Conservation (phyloP, 176 grass and related monocot genomes). For the Zea luxurians region DNA sequence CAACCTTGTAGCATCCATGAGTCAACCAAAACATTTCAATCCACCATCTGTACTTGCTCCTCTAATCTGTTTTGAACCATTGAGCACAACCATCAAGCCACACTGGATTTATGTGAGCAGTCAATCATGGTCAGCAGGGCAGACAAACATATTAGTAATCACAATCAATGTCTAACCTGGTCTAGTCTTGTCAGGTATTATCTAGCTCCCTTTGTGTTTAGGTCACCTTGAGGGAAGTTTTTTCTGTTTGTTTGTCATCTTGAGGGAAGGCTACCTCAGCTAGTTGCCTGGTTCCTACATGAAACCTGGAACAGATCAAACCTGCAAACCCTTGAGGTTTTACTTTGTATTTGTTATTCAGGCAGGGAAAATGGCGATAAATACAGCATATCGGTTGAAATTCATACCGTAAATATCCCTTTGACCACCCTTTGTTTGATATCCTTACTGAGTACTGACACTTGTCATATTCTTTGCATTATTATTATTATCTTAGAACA, state of each 20-base stretch:
- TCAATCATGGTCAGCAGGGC: neutral
- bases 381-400: constrained; percentile 1
- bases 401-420: neutral
- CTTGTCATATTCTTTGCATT: neutral
- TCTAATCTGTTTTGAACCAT: neutral
- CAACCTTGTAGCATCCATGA: neutral
- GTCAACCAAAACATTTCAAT: constrained; percentile 3
- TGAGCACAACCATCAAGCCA: neutral
- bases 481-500: neutral
- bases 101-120: neutral
- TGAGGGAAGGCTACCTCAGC: neutral
- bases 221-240: neutral
- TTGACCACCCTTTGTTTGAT: neutral
- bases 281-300: neutral
- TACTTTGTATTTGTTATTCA: neutral
- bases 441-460: neutral
- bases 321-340: neutral
- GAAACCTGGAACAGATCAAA: constrained; percentile 37
- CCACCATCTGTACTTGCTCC: neutral
- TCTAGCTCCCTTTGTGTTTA: neutral
- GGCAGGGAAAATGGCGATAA: neutral
- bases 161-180: neutral
- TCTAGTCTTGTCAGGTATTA: neutral
- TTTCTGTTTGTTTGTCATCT: neutral
- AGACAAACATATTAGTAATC: neutral